These are phyloP conservation scores for Rusavskia elegans DNA, from an alignment of 495 filamentous ascomycete species.

Conservation along the genomic window DNA sequence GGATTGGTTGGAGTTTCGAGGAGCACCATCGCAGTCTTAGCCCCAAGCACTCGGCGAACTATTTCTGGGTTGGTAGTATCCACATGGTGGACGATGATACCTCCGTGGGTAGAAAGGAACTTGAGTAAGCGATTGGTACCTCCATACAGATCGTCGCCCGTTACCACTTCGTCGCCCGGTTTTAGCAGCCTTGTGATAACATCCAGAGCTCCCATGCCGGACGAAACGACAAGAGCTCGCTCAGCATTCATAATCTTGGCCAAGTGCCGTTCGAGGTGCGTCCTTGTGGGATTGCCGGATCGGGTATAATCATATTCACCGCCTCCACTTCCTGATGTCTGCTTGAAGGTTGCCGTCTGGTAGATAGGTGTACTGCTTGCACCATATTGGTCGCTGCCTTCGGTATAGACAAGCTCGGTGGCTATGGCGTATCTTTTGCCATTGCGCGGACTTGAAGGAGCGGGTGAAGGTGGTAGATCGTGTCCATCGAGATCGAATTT, in stretches of 20 bases:
- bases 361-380: conserved; percentile 92
- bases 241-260: conserved; percentile 97
- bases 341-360: conserved; percentile 79
- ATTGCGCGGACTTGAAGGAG: conserved; percentile 75
- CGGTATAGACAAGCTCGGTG: conserved; percentile 92
- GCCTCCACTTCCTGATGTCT: conserved; percentile 60
- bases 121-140: conserved; percentile 89
- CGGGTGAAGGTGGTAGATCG: conserved; percentile 82
- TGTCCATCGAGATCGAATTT: conserved; percentile 76
- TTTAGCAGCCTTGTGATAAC: conserved; percentile 88
- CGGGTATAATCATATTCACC: conserved; percentile 95
- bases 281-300: conserved; percentile 89
- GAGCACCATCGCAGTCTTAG: conserved; percentile 88
- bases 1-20: conserved; percentile 96
- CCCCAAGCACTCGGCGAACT: conserved; percentile 48
- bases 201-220: conserved; percentile 93
- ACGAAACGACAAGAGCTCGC: conserved; percentile 81
- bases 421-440: conserved; percentile 81
- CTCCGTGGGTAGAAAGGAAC: conserved; percentile 70
- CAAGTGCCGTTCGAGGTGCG: conserved; percentile 88
- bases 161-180: conserved; percentile 92
- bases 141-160: conserved; percentile 92
- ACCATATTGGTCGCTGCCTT: conserved; percentile 89
- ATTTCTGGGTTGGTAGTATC: conserved; percentile 66
- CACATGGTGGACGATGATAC: conserved; percentile 88